phyloP scores from a whole-genome alignment of 306 rosid genomes.

The Rosa rugosa region DNA sequence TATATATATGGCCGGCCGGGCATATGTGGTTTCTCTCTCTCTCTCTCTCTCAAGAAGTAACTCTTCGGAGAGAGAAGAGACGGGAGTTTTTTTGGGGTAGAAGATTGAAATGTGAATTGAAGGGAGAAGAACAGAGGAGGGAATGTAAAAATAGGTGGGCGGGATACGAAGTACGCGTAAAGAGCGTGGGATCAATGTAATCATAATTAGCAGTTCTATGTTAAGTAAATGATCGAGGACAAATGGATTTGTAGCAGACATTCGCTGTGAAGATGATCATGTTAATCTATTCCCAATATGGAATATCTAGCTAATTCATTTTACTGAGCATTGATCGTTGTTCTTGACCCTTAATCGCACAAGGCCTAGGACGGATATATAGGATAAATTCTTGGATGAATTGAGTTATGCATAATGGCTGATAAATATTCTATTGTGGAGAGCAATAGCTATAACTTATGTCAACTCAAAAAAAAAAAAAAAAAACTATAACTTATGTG shows the following conservation, averaged over 20 bases:
- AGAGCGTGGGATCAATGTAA: background rate
- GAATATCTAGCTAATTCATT: background rate
- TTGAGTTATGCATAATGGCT: no score
- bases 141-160: conserved; percentile 2
- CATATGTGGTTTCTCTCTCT: background rate
- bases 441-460: no score
- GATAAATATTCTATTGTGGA: no score
- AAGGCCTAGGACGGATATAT: no score
- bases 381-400: no score
- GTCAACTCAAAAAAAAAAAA: no score
- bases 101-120: conserved; percentile 12
- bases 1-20: background rate
- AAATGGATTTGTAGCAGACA: background rate
- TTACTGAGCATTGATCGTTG: background rate
- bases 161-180: conserved; percentile 13
- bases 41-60: conserved; percentile 16
- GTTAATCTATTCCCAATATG: background rate
- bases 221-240: conserved; percentile 13
- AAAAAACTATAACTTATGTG: no score
- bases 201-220: conserved; percentile 18
- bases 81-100: conserved; percentile 2
- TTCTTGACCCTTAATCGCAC: no score
- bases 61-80: background rate
- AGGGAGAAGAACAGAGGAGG: background rate
- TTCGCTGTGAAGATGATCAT: background rate